Conservation (phyloP, 2,329 filamentous ascomycete species). For the Xylaria hypoxylon region DNA sequence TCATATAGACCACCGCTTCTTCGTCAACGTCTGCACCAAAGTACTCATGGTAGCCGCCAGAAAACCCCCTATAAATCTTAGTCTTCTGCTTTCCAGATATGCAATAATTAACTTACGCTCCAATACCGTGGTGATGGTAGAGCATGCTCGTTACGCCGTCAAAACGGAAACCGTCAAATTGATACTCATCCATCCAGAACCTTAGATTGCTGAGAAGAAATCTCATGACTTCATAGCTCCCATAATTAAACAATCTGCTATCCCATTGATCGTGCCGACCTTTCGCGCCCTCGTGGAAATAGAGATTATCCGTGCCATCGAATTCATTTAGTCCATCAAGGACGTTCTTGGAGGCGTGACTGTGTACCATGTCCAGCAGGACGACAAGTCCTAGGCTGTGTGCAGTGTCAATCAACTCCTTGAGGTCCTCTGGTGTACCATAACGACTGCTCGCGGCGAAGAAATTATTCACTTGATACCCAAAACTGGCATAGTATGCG, state of each 20-base stretch:
- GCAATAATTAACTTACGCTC: slow-evolving; percentile 74
- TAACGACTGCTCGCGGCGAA: slow-evolving; percentile 97
- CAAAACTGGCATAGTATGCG: slow-evolving; percentile 98
- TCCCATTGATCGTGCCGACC: slow-evolving; percentile 96
- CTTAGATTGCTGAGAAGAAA: slow-evolving; percentile 95
- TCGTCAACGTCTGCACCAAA: slow-evolving; percentile 91
- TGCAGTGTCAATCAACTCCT: slow-evolving; percentile 95
- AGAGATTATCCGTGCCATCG: slow-evolving; percentile 92
- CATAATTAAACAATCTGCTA: slow-evolving; percentile 97
- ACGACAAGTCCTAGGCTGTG: slow-evolving; percentile 92
- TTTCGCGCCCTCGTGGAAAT: slow-evolving; percentile 89
- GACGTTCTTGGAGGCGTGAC: slow-evolving; percentile 97
- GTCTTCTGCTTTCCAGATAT: slow-evolving; percentile 12
- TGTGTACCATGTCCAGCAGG: slow-evolving; percentile 95
- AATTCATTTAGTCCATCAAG: slow-evolving; percentile 96
- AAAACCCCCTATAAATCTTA: slow-evolving; percentile 79
- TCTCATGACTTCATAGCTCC: slow-evolving; percentile 91
- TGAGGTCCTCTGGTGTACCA: slow-evolving; percentile 91
- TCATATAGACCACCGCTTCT: slow-evolving; percentile 93
- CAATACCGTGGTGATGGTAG: slow-evolving; percentile 94
- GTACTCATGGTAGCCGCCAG: slow-evolving; percentile 97
- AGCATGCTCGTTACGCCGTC: slow-evolving; percentile 99
- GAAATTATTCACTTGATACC: slow-evolving; percentile 99
- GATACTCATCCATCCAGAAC: slow-evolving; percentile 99
- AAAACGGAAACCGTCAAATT: slow-evolving; percentile 96